Conservation (phyloP, 2,329 filamentous ascomycete genomes). For the Colletotrichum sp. region DNA sequence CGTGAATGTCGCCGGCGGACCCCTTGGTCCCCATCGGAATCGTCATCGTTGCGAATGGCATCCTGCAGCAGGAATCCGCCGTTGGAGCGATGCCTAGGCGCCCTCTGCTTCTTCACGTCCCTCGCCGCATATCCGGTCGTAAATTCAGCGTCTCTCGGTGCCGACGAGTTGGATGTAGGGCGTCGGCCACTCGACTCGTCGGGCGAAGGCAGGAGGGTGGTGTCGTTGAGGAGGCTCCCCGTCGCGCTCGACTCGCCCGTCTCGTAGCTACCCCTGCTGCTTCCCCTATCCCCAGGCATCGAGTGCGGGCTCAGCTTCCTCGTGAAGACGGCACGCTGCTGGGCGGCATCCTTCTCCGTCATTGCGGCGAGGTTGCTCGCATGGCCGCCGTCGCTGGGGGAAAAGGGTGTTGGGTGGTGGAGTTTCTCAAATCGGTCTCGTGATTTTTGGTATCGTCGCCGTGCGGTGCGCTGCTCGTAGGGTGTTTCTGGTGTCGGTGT, state of each 20-base stretch:
- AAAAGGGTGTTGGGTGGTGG: not conserved
- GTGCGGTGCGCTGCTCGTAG: not conserved
- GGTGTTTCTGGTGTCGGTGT: not conserved
- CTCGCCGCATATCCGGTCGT: conserved; percentile 21
- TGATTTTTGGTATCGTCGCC: not conserved
- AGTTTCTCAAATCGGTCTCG: not conserved
- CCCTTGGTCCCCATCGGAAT: conserved; percentile 34
- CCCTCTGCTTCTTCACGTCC: conserved; percentile 24
- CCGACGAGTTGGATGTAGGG: not conserved
- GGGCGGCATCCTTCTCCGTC: conserved; percentile 24
- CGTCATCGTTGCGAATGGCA: conserved; percentile 34
- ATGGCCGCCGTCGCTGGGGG: conserved; percentile 16
- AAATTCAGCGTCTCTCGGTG: conserved; percentile 23
- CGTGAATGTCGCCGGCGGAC: conserved; percentile 31
- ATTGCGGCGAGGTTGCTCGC: conserved; percentile 21
- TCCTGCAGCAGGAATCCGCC: conserved; percentile 59
- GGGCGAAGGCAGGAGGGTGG: conserved; percentile 11
- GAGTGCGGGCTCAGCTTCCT: conserved; percentile 16
- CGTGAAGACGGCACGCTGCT: conserved; percentile 4
- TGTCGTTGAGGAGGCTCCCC: conserved; percentile 31
- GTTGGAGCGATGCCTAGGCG: conserved; percentile 48
- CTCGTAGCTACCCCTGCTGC: conserved; percentile 45
- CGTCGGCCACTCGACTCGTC: conserved; percentile 6
- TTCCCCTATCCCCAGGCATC: conserved; percentile 28
- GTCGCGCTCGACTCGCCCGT: conserved; percentile 48